These are phyloP conservation scores for Durusdinium trenchii DNA, from an alignment of 73 alveolate genomes.

Conservation along the genomic window DNA sequence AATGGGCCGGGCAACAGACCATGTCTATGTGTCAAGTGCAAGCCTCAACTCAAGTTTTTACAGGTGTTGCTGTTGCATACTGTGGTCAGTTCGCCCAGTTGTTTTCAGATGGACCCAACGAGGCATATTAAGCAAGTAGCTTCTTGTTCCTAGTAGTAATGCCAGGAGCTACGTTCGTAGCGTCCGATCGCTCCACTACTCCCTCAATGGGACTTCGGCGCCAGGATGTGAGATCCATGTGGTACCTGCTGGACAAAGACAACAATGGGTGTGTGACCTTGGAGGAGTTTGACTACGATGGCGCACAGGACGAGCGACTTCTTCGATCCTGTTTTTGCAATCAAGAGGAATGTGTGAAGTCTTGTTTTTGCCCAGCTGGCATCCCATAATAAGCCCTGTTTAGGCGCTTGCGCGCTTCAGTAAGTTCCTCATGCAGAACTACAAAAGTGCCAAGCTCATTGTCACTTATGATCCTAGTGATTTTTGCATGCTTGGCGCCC, in stretches of 20 bases:
- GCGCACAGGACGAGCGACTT: slow-evolving; percentile 51
- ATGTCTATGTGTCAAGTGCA: no score
- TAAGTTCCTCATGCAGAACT: slow-evolving; percentile 46
- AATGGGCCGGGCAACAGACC: no score
- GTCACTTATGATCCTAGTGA: not conserved
- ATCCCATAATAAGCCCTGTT: no score
- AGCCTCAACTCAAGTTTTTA: no score
- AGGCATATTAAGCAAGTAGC: no score
- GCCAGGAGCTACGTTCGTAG: no score
- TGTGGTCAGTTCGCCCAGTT: no score
- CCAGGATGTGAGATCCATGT: slow-evolving; percentile 84
- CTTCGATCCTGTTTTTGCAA: not conserved
- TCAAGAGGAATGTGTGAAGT: not conserved
- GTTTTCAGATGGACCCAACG: no score
- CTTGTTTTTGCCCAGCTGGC: not conserved
- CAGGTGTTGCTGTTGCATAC: no score
- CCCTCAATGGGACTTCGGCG: not conserved
- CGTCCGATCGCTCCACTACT: not conserved
- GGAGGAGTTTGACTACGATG: slow-evolving; percentile 87
- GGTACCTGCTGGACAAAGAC: slow-evolving; percentile 90
- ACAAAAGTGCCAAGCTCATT: slow-evolving; percentile 28
- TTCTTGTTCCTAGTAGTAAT: no score
- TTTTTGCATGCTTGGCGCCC: not conserved
- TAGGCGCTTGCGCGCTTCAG: slow-evolving; percentile 56
- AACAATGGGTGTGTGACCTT: slow-evolving; percentile 77